A percentile compares a stretch with the other conserved stretches of the same genome.
These are phyloP conservation scores for Xylaria scruposa DNA, from an alignment of 495 filamentous ascomycete genomes.

Conservation along the genomic window DNA sequence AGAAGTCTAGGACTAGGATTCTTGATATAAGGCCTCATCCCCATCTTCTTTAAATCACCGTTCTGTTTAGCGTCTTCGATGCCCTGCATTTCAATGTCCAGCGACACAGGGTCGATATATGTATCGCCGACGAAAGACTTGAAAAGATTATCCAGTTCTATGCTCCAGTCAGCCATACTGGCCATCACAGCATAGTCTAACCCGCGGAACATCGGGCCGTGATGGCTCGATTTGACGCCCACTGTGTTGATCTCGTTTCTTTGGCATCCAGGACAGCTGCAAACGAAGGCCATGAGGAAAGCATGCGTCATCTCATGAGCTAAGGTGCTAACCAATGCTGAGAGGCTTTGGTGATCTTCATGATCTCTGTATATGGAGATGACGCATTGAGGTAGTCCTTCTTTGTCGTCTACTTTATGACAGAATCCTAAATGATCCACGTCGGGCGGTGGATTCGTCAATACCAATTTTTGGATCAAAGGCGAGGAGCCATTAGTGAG, in stretches of 20 bases:
- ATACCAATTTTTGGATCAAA: not conserved
- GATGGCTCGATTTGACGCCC: not conserved
- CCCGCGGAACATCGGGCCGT: slow-evolving; percentile 6
- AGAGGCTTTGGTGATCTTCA: not conserved
- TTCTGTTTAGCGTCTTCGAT: not conserved
- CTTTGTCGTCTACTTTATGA: not conserved
- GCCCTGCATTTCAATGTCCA: too few relatives aligned
- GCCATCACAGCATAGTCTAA: not conserved
- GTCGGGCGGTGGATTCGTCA: not conserved
- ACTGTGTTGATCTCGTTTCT: not conserved
- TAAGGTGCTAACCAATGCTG: not conserved
- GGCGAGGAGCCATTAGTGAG: not conserved
- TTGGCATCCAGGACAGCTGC: not conserved
- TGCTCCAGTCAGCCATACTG: not conserved
- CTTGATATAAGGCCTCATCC: not conserved
- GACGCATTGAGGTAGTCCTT: not conserved
- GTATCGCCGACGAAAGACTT: not conserved
- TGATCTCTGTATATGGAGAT: not conserved
- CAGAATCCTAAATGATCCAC: not conserved
- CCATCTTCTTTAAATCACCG: not conserved
- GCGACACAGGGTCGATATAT: not conserved
- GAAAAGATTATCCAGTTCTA: not conserved
- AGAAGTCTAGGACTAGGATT: not conserved
- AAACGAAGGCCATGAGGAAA: not conserved
- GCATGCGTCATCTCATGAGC: slow-evolving; percentile 14